Conservation (phyloP, 352 stramenopile species). For the Globisporangium takayamanum region DNA sequence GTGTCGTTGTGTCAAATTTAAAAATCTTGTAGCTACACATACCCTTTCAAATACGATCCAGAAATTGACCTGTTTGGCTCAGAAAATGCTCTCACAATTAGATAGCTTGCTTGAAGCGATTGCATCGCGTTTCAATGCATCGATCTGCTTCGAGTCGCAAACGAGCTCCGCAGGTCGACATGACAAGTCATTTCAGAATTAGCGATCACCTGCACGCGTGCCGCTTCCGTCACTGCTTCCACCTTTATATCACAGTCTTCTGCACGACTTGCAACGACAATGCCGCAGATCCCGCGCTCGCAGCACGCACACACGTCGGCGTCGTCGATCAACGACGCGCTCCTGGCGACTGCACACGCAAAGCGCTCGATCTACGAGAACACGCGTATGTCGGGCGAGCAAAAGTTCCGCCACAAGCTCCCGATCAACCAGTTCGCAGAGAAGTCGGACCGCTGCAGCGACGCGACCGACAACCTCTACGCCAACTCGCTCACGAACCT, state of each 20-base stretch:
- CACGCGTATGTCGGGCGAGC: constrained; percentile 49
- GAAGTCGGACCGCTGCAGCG: constrained; percentile 31
- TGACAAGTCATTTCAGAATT: too few species aligned
- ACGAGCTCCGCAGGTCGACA: too few species aligned
- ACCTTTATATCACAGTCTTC: neutral
- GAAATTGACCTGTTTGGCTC: too few species aligned
- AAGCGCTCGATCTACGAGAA: constrained; percentile 47
- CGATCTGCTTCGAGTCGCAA: too few species aligned
- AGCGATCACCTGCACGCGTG: too few species aligned
- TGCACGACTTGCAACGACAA: neutral
- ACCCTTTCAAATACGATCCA: too few species aligned
- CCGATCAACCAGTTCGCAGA: constrained; percentile 32
- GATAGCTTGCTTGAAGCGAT: too few species aligned
- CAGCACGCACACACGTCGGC: constrained; percentile 2
- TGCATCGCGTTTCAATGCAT: too few species aligned
- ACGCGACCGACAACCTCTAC: constrained; percentile 40
- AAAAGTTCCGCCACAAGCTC: constrained; percentile 33
- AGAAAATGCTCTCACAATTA: too few species aligned
- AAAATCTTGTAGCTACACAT: too few species aligned
- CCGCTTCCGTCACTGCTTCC: too few species aligned
- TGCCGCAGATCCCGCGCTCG: constrained; percentile 9
- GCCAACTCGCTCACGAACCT: constrained; percentile 38
- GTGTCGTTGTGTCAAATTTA: too few species aligned
- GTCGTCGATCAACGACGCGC: constrained; percentile 12
- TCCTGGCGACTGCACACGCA: constrained; percentile 10